These are phyloP conservation scores for Carex pumila DNA, from an alignment of 176 grass and related monocot species.

Conservation along the genomic window DNA sequence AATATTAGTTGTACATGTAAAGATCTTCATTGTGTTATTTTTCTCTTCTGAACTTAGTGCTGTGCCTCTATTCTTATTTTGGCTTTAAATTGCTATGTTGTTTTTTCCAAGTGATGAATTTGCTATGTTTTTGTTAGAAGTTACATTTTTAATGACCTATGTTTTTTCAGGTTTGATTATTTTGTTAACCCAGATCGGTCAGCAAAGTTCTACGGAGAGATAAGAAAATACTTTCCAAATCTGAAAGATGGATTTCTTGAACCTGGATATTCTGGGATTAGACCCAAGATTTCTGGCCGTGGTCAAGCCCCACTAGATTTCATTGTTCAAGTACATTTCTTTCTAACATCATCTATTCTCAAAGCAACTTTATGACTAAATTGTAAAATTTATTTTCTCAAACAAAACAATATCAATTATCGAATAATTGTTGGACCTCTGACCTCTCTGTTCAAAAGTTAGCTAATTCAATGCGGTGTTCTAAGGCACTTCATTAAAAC, in stretches of 20 bases:
- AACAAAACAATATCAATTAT: background rate
- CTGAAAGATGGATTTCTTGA: constrained; percentile 74
- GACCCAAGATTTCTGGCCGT: constrained; percentile 72
- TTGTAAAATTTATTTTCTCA: background rate
- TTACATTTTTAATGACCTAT: background rate
- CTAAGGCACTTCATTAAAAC: background rate
- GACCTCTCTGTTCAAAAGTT: background rate
- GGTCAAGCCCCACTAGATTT: constrained; percentile 55
- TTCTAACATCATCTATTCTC: background rate
- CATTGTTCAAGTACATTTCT: constrained; percentile 58
- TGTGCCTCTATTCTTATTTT: background rate
- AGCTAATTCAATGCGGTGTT: background rate
- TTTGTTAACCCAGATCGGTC: constrained; percentile 46
- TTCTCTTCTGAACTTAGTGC: background rate
- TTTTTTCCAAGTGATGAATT: background rate
- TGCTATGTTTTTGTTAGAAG: background rate
- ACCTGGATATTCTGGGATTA: constrained; percentile 86
- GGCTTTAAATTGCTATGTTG: background rate
- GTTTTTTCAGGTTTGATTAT: constrained; percentile 69
- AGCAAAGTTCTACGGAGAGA: constrained; percentile 64
- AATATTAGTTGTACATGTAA: background rate
- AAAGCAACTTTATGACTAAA: background rate
- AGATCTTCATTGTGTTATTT: background rate
- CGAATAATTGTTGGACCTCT: background rate
- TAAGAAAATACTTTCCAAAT: constrained; percentile 93